Conservation (phyloP, 2,329 filamentous ascomycete species). For the Coccinonectria pachysandricola region DNA sequence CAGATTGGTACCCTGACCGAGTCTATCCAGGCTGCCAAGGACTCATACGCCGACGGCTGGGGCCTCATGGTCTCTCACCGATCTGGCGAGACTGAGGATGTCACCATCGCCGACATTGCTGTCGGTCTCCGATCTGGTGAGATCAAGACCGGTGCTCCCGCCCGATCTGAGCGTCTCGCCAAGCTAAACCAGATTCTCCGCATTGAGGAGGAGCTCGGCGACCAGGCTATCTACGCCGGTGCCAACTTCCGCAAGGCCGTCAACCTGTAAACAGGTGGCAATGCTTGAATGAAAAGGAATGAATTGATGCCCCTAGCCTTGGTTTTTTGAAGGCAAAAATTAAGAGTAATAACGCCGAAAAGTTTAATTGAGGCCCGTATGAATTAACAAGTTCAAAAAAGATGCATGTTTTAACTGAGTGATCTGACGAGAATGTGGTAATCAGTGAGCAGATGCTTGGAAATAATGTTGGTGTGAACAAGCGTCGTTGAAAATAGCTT, state of each 20-base stretch:
- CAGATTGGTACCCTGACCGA: constrained; percentile 98
- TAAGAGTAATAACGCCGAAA: constrained; percentile 19
- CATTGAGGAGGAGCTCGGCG: constrained; percentile 97
- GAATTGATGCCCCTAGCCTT: constrained; percentile 13
- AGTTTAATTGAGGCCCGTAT: constrained; percentile 16
- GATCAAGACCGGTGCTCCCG: constrained; percentile 98
- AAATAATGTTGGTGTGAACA: too few relatives aligned
- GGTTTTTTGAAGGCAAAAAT: constrained; percentile 17
- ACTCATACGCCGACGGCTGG: constrained; percentile 91
- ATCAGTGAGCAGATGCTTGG: neutral
- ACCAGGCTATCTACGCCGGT: constrained; percentile 85
- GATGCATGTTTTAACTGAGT: constrained; percentile 11
- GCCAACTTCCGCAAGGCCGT: constrained; percentile 84
- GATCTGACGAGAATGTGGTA: constrained; percentile 2
- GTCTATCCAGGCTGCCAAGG: constrained; percentile 98
- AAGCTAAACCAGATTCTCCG: constrained; percentile 99
- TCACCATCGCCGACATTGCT: constrained; percentile 96
- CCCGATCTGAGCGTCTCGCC: constrained; percentile 92
- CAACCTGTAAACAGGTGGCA: constrained; percentile 57
- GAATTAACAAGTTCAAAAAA: constrained; percentile 11
- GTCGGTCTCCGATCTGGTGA: constrained; percentile 94
- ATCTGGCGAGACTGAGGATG: constrained; percentile 98
- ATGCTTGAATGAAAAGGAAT: constrained; percentile 10
- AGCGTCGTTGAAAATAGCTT: too few relatives aligned
- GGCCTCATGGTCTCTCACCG: constrained; percentile 99